Percentiles rank a stretch among this genome's conserved stretches.
These are phyloP conservation scores for Neurospora sp. DNA, from an alignment of 2,329 filamentous ascomycete species.

Conservation along the genomic window DNA sequence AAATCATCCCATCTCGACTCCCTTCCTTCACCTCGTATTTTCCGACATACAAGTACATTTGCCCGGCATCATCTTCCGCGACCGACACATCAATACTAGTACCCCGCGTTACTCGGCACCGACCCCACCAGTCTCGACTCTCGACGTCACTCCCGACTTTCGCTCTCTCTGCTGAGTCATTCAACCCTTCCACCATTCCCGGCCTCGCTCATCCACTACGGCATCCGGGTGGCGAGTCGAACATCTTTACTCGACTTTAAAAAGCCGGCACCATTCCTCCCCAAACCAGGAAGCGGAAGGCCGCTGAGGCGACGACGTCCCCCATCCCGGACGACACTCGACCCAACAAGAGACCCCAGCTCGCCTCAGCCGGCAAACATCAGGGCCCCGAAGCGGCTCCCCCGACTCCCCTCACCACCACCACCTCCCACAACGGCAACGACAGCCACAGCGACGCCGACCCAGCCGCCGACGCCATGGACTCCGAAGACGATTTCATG, in stretches of 20 bases:
- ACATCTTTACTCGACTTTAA: conserved; percentile 4
- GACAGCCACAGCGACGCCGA: conserved; percentile 55
- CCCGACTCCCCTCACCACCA: conserved; percentile 45
- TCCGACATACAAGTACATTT: not conserved
- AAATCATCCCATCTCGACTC: not conserved
- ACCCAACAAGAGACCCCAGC: conserved; percentile 40
- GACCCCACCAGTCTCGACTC: not conserved
- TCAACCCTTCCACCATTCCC: conserved; percentile 1
- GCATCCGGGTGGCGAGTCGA: conserved; percentile 8
- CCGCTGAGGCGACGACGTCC: conserved; percentile 54
- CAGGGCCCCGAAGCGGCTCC: conserved; percentile 36
- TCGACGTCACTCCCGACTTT: not conserved
- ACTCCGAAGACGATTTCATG: conserved; percentile 92
- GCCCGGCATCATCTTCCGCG: not conserved
- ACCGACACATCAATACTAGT: not conserved
- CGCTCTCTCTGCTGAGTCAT: conserved; percentile 3
- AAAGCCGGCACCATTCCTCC: conserved; percentile 46
- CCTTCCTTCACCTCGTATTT: not conserved
- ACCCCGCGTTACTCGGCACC: not conserved
- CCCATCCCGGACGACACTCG: conserved; percentile 26
- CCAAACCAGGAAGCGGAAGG: conserved; percentile 50
- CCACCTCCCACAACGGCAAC: not conserved
- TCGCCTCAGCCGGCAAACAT: conserved; percentile 36
- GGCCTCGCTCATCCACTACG: not conserved
- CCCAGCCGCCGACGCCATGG: conserved; percentile 62